Conservation (phyloP, 768 basidiomycete genomes). For the Lactifluus piperatus region DNA sequence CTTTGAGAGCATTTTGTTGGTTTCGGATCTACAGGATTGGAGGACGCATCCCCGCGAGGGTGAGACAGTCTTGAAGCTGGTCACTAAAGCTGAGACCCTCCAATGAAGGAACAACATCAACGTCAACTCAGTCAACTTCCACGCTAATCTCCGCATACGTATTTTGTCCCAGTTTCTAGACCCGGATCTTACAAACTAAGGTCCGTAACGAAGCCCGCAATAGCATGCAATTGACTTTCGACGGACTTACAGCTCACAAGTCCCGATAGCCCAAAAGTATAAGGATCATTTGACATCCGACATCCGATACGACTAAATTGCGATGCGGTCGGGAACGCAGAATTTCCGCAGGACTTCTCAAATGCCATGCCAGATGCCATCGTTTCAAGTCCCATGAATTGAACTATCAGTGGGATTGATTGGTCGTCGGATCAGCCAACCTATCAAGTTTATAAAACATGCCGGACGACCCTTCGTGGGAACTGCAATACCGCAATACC, state of each 20-base stretch:
- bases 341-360: background rate
- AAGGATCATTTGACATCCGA: background rate
- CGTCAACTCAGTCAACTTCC: slow-evolving; percentile 3
- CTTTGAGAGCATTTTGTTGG: background rate
- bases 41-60: background rate
- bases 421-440: background rate
- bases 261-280: background rate
- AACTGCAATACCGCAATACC: background rate
- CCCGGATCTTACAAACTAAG: background rate
- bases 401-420: background rate
- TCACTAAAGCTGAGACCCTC: background rate
- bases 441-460: background rate
- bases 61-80: background rate
- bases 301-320: background rate
- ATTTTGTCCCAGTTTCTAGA: background rate
- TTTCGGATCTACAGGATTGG: background rate
- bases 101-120: background rate
- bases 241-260: background rate
- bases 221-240: background rate
- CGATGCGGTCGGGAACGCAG: background rate
- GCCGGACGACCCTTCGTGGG: background rate
- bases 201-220: background rate
- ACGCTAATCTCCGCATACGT: slow-evolving; percentile 3
- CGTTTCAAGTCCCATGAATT: background rate
- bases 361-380: background rate